Base-by-base conservation (phyloP, 176 grass and related monocot species). In the Zea luxurians region DNA sequence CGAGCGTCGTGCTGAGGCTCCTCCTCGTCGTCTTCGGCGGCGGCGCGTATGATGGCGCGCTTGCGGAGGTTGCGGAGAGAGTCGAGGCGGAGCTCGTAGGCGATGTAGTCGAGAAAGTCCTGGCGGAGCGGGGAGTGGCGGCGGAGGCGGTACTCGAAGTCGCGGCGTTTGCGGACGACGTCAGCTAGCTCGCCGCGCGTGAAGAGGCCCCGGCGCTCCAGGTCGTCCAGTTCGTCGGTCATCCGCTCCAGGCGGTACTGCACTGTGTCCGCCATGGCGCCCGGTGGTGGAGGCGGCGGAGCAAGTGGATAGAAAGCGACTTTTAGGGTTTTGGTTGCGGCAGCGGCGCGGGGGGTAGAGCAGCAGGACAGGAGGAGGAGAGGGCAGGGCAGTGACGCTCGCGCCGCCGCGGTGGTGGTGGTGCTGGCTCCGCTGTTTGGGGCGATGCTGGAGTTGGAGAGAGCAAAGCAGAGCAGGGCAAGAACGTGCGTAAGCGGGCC, bases 181-280 rank as follows among this genome's bases (percentile, higher is more conserved):
- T 89, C 89, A 54, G 83, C 54, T 55, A 99, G 83, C 70, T 99
- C 96, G 66, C 78, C 66, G 46, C 72, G 83, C 40, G 90, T 95
- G 88, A 99, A 99, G 75, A 95, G 88, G 45, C 96, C 96, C 6
- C 90, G 75, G 36, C 36, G 78, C 78, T 90, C 85, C 46, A 98
- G 91, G 81, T 94, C 91, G 67, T 98, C 91, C 43, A 98, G 87
- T 85, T 94, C 89, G 47, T 90, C 85, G 37, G 89, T 59, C 95
- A 98, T 98, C 41, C 75, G 87, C 91, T 98, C 96, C 37, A 98
- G 70, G 61, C 92, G 92, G 63, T 83, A 91, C 86, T 92, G 91
- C 48, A 98, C 96, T 7, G 81, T 66, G 81, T 98, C 96, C 81
- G 81, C 92, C 96, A 98, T 98, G 35, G 7, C 10, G 10, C 3